Evolutionary conservation across 2,329 filamentous ascomycete genomes (phyloP).

Genomic region (Epicoccum nigrum): DNA sequence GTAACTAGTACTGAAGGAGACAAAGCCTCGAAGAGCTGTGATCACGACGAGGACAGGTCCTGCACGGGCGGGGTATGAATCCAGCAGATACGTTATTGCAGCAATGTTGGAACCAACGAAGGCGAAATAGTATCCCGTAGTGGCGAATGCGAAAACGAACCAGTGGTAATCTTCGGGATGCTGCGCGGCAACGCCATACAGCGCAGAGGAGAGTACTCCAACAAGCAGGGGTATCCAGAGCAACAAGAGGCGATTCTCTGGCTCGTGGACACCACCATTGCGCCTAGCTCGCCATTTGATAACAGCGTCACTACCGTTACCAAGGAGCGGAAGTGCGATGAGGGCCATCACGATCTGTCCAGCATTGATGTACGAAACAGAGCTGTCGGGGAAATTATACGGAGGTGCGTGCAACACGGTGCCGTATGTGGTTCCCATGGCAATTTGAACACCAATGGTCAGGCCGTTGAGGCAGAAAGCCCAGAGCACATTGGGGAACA

Average conservation of each 20-base stretch:
- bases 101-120: constrained; percentile 54
- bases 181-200: constrained; percentile 33
- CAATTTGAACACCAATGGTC: constrained; percentile 31
- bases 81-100: constrained; percentile 54
- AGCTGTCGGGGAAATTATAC: constrained; percentile 26
- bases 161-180: constrained; percentile 46
- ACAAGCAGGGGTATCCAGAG: constrained; percentile 48
- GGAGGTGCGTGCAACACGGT: constrained; percentile 23
- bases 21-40: constrained; percentile 54
- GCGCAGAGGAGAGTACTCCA: constrained; percentile 27
- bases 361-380: constrained; percentile 27
- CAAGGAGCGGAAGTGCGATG: constrained; percentile 33
- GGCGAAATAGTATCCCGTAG: constrained; percentile 43
- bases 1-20: constrained; percentile 54
- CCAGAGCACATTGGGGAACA: constrained; percentile 32
- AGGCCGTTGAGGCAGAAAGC: constrained; percentile 29
- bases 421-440: constrained; percentile 30
- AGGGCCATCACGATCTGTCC: constrained; percentile 43
- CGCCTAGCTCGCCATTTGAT: constrained; percentile 44
- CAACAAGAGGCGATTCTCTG: constrained; percentile 49
- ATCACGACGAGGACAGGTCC: constrained; percentile 55
- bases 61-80: constrained; percentile 52
- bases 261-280: constrained; percentile 46
- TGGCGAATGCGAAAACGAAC: constrained; percentile 43
- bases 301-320: constrained; percentile 37